Conservation (phyloP, 2,329 filamentous ascomycete genomes). For the Coniochaeta sp. region DNA sequence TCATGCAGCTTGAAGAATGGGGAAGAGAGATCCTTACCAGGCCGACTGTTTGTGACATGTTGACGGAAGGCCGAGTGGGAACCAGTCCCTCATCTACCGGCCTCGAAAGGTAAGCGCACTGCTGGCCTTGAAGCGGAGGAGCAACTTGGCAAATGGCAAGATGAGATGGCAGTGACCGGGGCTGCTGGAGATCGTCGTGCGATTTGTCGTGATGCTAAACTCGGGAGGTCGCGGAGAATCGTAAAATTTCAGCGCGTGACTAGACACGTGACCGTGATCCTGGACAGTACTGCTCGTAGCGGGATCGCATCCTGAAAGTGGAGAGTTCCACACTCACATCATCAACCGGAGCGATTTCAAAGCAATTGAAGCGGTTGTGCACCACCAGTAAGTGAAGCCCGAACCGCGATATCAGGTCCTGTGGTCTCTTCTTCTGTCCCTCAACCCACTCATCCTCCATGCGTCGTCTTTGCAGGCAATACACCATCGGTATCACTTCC, state of each 20-base stretch:
- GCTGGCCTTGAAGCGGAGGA: not conserved
- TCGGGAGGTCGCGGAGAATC: not conserved
- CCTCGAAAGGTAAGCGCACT: not conserved
- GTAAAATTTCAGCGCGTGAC: not conserved
- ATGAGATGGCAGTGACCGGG: not conserved
- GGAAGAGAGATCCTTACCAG: slow-evolving; percentile 44
- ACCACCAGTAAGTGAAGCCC: slow-evolving; percentile 8
- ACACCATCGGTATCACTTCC: slow-evolving; percentile 11
- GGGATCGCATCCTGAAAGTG: not conserved
- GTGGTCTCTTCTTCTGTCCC: not conserved
- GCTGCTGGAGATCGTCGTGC: not conserved
- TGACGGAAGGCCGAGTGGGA: slow-evolving; percentile 18
- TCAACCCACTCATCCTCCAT: slow-evolving; percentile 3
- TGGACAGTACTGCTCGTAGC: not conserved
- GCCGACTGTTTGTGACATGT: slow-evolving; percentile 74
- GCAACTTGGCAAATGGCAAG: not conserved
- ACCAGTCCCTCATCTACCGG: slow-evolving; percentile 21
- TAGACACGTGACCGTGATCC: not conserved
- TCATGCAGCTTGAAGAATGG: slow-evolving; percentile 1
- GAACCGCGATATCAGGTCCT: not conserved
- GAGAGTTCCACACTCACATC: not conserved
- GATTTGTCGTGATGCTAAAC: not conserved
- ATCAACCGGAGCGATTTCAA: slow-evolving; percentile 20
- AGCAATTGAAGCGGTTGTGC: slow-evolving; percentile 12
- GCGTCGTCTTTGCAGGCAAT: slow-evolving; percentile 7